Evolutionary conservation across 345 rosid genomes (phyloP).

Genomic region (Citrus cavaleriei): DNA sequence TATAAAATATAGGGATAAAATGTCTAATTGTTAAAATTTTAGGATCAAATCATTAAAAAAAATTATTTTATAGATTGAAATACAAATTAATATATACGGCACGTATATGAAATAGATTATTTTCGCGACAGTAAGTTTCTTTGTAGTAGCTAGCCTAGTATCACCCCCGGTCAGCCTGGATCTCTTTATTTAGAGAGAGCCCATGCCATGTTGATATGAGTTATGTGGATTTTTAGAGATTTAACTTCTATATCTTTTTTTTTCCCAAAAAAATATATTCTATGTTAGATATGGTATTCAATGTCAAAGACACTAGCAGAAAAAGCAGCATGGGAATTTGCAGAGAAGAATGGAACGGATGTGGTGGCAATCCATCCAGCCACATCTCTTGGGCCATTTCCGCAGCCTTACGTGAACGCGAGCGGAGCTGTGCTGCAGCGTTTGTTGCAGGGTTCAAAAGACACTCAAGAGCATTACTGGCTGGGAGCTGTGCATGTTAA

Average conservation of each 20-base stretch:
- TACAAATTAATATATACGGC: too few relatives aligned
- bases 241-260: not conserved
- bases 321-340: constrained; percentile 71
- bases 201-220: too few relatives aligned
- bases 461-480: constrained; percentile 72
- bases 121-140: too few relatives aligned
- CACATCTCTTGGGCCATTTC: constrained; percentile 68
- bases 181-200: too few relatives aligned
- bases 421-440: constrained; percentile 67
- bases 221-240: too few relatives aligned
- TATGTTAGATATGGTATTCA: constrained; percentile 69
- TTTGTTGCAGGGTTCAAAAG: constrained; percentile 60
- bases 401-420: constrained; percentile 70
- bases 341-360: constrained; percentile 56
- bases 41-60: too few relatives aligned
- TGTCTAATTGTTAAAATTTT: too few relatives aligned
- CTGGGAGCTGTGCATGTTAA: constrained; percentile 74
- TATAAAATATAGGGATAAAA: too few relatives aligned
- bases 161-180: too few relatives aligned
- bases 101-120: too few relatives aligned
- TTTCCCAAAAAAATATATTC: not conserved
- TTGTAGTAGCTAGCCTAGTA: too few relatives aligned
- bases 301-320: constrained; percentile 81
- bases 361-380: constrained; percentile 70
- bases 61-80: too few relatives aligned